Evolutionary conservation across 2,329 filamentous ascomycete genomes (phyloP).

Genomic region (Sarocladium kiliense): DNA sequence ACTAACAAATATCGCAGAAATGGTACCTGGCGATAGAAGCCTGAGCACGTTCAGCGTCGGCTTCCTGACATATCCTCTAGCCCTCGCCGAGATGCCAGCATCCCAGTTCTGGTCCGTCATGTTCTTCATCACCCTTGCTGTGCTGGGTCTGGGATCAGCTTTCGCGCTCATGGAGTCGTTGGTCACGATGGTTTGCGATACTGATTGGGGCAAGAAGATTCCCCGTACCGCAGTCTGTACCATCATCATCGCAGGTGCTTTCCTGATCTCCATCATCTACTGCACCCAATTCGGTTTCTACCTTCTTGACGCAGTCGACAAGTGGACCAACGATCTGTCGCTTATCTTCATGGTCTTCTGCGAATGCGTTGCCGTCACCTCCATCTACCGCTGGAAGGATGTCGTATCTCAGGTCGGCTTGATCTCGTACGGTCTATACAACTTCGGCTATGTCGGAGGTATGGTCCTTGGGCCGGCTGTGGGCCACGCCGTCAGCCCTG

Average conservation of each 20-base stretch:
- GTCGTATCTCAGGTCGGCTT: conserved; percentile 36
- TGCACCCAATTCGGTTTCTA: conserved; percentile 53
- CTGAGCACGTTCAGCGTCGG: conserved; percentile 52
- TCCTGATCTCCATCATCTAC: conserved; percentile 49
- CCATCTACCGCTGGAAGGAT: conserved; percentile 45
- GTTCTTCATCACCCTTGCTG: conserved; percentile 52
- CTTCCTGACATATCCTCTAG: conserved; percentile 52
- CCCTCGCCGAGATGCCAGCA: conserved; percentile 50
- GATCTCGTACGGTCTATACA: conserved; percentile 35
- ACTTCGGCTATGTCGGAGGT: conserved; percentile 41
- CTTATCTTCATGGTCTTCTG: conserved; percentile 50
- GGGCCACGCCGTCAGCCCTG: conserved; percentile 35
- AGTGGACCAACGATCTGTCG: conserved; percentile 50
- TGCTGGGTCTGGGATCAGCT: conserved; percentile 51
- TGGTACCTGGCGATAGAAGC: conserved; percentile 22
- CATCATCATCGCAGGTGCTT: conserved; percentile 39
- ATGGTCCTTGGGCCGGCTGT: conserved; percentile 42
- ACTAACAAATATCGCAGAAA: too few species aligned
- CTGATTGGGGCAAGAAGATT: conserved; percentile 31
- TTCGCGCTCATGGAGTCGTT: conserved; percentile 55
- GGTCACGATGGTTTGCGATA: conserved; percentile 48
- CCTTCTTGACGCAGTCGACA: conserved; percentile 47
- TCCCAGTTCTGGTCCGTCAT: conserved; percentile 54
- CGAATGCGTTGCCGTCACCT: conserved; percentile 46
- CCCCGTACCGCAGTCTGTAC: conserved; percentile 42